Conservation (phyloP, 805 yeast genomes). For the Ogataea ganodermae region DNA sequence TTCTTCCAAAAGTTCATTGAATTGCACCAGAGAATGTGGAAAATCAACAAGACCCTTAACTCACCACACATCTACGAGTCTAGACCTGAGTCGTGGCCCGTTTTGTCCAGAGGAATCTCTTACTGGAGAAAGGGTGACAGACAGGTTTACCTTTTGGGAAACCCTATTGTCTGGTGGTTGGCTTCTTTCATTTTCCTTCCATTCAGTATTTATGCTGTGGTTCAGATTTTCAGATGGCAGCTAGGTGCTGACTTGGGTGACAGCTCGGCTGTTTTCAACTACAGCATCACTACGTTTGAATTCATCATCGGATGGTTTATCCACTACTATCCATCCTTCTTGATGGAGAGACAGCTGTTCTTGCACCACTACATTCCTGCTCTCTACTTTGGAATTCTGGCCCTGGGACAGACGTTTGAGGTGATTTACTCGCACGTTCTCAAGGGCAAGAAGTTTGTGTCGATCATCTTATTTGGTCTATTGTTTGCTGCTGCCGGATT, state of each 20-base stretch:
- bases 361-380: constrained; percentile 94
- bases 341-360: constrained; percentile 93
- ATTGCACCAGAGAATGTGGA: constrained; percentile 76
- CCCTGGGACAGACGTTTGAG: constrained; percentile 38
- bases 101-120: constrained; percentile 73
- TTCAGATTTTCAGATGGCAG: constrained; percentile 64
- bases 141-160: constrained; percentile 74
- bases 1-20: constrained; percentile 65
- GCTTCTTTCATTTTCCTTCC: constrained; percentile 53
- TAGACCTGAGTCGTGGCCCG: constrained; percentile 73
- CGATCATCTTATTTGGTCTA: constrained; percentile 46
- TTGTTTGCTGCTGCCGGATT: constrained; percentile 52
- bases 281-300: constrained; percentile 61
- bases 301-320: constrained; percentile 69
- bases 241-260: constrained; percentile 45
- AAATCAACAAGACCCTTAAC: constrained; percentile 66
- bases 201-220: constrained; percentile 49
- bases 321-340: constrained; percentile 73
- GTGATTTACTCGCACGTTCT: constrained; percentile 31
- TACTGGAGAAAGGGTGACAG: constrained; percentile 63
- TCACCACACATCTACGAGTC: constrained; percentile 74
- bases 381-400: constrained; percentile 63
- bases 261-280: constrained; percentile 60
- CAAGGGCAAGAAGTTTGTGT: constrained; percentile 43
- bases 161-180: constrained; percentile 80